Conservation (phyloP, 192 early-diverging fungal species). For the Linnemannia zychae region DNA sequence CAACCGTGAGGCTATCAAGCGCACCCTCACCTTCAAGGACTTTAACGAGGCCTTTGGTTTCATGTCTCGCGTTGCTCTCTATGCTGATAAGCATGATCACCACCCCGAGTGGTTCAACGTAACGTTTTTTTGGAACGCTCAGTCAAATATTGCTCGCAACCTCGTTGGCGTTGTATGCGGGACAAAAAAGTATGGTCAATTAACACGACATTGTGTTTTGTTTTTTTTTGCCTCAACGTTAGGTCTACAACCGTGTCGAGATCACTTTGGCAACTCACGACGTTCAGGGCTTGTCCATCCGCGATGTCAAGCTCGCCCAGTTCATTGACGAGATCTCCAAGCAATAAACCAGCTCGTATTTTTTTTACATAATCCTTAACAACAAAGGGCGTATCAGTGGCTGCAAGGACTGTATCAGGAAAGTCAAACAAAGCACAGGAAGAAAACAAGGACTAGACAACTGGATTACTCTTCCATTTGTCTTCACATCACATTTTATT, state of each 20-base stretch:
- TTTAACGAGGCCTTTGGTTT: slow-evolving; percentile 95
- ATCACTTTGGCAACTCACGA: slow-evolving; percentile 94
- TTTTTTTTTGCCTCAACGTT: not conserved
- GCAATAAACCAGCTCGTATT: slow-evolving; percentile 23
- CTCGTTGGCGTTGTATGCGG: not conserved
- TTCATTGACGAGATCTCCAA: slow-evolving; percentile 69
- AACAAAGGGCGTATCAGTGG: no score
- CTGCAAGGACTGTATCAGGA: not conserved
- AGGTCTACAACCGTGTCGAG: slow-evolving; percentile 95
- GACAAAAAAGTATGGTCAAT: not conserved
- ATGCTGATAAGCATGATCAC: slow-evolving; percentile 91
- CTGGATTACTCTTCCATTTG: not conserved
- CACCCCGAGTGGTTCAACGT: slow-evolving; percentile 97
- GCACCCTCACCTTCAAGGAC: slow-evolving; percentile 82
- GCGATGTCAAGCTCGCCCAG: slow-evolving; percentile 84
- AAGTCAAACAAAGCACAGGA: not conserved
- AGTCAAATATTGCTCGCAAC: not conserved
- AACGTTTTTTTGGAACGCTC: slow-evolving; percentile 19
- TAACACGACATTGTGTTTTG: not conserved
- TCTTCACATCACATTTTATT: no score
- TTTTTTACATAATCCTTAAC: not conserved
- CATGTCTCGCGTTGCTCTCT: slow-evolving; percentile 92
- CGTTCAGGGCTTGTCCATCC: slow-evolving; percentile 81
- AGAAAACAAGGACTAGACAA: not conserved
- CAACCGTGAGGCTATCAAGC: slow-evolving; percentile 80